A percentile compares a stretch with the other conserved stretches of the same genome.
Evolutionary conservation across 1,284 basidiomycete species (phyloP).

Genomic region (Mycosarcoma mackinlayi): DNA sequence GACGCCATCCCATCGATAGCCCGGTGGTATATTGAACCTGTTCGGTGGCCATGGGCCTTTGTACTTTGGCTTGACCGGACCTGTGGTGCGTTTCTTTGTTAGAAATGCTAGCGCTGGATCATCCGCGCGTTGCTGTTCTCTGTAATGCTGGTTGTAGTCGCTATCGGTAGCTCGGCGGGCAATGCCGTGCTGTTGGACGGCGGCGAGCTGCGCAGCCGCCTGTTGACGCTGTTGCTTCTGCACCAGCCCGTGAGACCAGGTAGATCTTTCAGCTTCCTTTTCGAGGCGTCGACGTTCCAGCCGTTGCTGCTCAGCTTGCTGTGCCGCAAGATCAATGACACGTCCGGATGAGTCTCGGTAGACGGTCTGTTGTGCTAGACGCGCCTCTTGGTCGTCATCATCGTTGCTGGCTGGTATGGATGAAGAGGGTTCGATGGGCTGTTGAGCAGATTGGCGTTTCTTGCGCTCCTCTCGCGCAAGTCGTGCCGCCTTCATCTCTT

Average conservation of each 20-base stretch:
- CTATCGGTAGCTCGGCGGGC: slow-evolving; percentile 77
- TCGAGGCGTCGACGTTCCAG: slow-evolving; percentile 25
- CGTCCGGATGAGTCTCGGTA: slow-evolving; percentile 90
- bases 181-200: slow-evolving; percentile 10
- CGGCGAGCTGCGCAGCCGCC: slow-evolving; percentile 14
- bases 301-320: slow-evolving; percentile 80
- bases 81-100: slow-evolving; percentile 76
- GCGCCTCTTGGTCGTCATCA: slow-evolving; percentile 65
- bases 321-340: slow-evolving; percentile 86
- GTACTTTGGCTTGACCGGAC: slow-evolving; percentile 84
- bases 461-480: slow-evolving; percentile 34
- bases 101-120: slow-evolving; percentile 94
- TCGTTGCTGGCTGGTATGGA: slow-evolving; percentile 65
- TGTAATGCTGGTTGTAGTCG: slow-evolving; percentile 84
- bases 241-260: slow-evolving; percentile 87
- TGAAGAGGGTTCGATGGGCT: neutral
- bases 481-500: slow-evolving; percentile 52
- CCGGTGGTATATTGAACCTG: slow-evolving; percentile 91
- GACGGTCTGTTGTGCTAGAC: slow-evolving; percentile 80
- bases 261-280: slow-evolving; percentile 85
- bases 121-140: slow-evolving; percentile 85
- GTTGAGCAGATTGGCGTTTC: slow-evolving; percentile 4
- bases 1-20: slow-evolving; percentile 87
- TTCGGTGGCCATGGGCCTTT: slow-evolving; percentile 88
- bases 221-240: slow-evolving; percentile 79